A percentile compares a stretch with the other conserved stretches of the same genome.
Conservation (phyloP, 257 asterid species). For the Ilex asprella region DNA sequence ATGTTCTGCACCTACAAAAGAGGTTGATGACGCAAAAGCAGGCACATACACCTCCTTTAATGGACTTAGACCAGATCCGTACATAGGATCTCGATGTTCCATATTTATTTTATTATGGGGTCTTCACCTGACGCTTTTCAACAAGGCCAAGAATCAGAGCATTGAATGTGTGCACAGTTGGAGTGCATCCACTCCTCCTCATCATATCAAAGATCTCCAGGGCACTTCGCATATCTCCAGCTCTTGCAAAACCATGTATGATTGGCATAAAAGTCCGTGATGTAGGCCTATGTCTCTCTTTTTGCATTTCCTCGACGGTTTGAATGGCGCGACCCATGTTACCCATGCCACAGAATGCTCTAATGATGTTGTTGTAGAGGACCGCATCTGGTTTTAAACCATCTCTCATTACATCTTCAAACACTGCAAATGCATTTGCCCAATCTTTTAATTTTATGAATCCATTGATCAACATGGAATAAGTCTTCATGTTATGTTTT, state of each 20-base stretch:
- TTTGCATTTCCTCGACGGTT: slow-evolving; percentile 85
- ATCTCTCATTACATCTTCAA: slow-evolving; percentile 75
- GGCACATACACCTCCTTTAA: background rate
- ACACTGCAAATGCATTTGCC: slow-evolving; percentile 94
- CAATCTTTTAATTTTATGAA: slow-evolving; percentile 78
- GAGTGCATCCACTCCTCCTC: slow-evolving; percentile 92
- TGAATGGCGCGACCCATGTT: slow-evolving; percentile 85
- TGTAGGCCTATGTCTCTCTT: slow-evolving; percentile 64
- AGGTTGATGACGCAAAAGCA: background rate
- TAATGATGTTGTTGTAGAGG: slow-evolving; percentile 79
- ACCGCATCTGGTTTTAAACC: slow-evolving; percentile 85
- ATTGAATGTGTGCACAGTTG: slow-evolving; percentile 81
- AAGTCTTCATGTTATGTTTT: slow-evolving; percentile 86
- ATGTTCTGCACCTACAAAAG: background rate
- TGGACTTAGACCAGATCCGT: background rate
- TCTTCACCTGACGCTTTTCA: slow-evolving; percentile 70
- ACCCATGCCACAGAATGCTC: slow-evolving; percentile 95
- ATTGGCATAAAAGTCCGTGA: slow-evolving; percentile 90
- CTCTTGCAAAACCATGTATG: slow-evolving; percentile 71
- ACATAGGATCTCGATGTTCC: background rate
- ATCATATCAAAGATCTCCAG: slow-evolving; percentile 63
- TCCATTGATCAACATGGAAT: slow-evolving; percentile 94
- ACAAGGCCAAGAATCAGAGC: slow-evolving; percentile 90
- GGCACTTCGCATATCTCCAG: slow-evolving; percentile 72
- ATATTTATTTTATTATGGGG: background rate